These are phyloP conservation scores for Saccharomyces pastorianus DNA, from an alignment of 1,139 yeast species.

Conservation along the genomic window DNA sequence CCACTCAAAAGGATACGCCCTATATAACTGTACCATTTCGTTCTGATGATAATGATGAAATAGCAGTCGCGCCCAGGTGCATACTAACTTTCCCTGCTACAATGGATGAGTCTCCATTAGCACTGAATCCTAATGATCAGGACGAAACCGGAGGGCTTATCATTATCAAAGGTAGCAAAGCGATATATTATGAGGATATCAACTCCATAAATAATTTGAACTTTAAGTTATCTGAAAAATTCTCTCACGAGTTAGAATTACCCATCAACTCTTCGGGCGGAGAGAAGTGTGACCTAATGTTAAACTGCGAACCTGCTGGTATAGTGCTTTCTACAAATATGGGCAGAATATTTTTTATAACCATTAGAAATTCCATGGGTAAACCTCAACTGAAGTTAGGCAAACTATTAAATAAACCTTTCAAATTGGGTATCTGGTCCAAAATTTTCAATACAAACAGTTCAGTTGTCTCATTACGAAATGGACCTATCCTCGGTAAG, in stretches of 20 bases:
- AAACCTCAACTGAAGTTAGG: constrained; percentile 42
- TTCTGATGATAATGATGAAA: constrained; percentile 20
- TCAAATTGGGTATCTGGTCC: constrained; percentile 29
- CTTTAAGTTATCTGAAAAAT: constrained; percentile 24
- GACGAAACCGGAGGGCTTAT: constrained; percentile 20
- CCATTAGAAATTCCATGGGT: constrained; percentile 63
- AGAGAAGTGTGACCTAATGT: constrained; percentile 51
- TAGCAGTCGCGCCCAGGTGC: constrained; percentile 45
- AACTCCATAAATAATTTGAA: constrained; percentile 34
- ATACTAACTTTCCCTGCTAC: constrained; percentile 60
- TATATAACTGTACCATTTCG: constrained; percentile 39
- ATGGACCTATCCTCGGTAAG: constrained; percentile 47
- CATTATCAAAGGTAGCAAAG: constrained; percentile 40
- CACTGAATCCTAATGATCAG: neutral
- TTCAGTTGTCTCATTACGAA: constrained; percentile 54
- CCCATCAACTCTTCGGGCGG: constrained; percentile 36
- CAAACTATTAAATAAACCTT: constrained; percentile 28
- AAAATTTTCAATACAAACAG: constrained; percentile 17
- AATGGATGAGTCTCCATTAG: constrained; percentile 36
- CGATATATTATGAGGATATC: constrained; percentile 37
- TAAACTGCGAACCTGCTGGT: constrained; percentile 70
- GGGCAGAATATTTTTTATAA: constrained; percentile 55
- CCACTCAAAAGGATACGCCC: constrained; percentile 52
- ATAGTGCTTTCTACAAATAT: constrained; percentile 61
- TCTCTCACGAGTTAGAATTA: constrained; percentile 29